phyloP scores from a whole-genome alignment of 2,329 filamentous ascomycete genomes.

The Amauroascus niger region DNA sequence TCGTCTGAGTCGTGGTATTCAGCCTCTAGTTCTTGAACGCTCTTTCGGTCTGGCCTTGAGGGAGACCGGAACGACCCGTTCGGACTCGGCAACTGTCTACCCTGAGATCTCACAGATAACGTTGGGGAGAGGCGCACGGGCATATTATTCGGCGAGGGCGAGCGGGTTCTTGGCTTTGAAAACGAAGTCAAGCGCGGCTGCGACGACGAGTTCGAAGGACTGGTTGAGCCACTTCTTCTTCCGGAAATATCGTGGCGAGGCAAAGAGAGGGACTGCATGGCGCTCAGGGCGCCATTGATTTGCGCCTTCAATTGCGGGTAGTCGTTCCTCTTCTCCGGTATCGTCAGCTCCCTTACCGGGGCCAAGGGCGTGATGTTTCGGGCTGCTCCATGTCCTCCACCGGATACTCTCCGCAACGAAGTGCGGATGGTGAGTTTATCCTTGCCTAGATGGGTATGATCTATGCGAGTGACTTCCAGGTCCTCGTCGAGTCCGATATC shows the following conservation, averaged over 20 bases:
- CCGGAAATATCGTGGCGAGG: slow-evolving; percentile 19
- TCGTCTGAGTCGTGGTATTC: slow-evolving; percentile 45
- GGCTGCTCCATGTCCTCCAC: slow-evolving; percentile 17
- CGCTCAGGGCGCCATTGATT: slow-evolving; percentile 18
- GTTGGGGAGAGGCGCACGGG: slow-evolving; percentile 7
- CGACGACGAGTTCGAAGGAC: slow-evolving; percentile 19
- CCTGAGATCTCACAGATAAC: slow-evolving; percentile 16
- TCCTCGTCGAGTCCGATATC: slow-evolving; percentile 82
- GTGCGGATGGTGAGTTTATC: slow-evolving; percentile 28
- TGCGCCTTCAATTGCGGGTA: slow-evolving; percentile 11
- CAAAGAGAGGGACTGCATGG: slow-evolving; percentile 22
- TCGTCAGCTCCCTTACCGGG: slow-evolving; percentile 22
- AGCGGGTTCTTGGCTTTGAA: slow-evolving; percentile 14
- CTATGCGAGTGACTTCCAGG: slow-evolving; percentile 28
- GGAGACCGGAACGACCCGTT: slow-evolving; percentile 26
- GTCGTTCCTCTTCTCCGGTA: slow-evolving; percentile 6
- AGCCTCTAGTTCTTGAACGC: slow-evolving; percentile 40
- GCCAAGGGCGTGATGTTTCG: slow-evolving; percentile 17
- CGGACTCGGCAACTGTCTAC: slow-evolving; percentile 22
- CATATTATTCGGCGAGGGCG: slow-evolving; percentile 13
- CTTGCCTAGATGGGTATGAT: slow-evolving; percentile 28
- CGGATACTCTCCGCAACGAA: slow-evolving; percentile 20
- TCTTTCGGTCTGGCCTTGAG: slow-evolving; percentile 39
- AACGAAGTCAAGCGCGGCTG: slow-evolving; percentile 18
- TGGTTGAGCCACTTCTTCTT: slow-evolving; percentile 10